Evolutionary conservation across 208 protist species (phyloP).

Genomic region (Acanthamoeba sp.): DNA sequence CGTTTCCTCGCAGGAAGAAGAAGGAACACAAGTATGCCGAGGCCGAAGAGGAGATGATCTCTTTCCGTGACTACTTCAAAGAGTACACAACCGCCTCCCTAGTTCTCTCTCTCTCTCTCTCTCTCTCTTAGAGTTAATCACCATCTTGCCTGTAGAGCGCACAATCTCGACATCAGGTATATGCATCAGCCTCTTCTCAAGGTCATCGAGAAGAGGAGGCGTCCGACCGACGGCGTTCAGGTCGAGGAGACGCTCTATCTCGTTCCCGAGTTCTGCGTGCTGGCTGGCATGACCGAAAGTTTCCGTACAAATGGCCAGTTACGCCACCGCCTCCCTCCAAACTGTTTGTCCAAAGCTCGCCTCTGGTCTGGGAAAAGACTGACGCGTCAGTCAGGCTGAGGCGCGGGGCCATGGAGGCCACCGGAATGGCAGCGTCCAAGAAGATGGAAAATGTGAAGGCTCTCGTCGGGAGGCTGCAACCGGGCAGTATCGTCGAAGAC

Average conservation of each 20-base stretch:
- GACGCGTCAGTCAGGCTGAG: not conserved
- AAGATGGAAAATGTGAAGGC: not conserved
- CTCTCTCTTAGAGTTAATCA: not conserved
- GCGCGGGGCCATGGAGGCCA: not conserved
- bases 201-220: not conserved
- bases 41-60: not conserved
- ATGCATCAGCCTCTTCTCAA: not conserved
- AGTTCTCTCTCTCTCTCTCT: not conserved
- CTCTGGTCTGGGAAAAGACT: not conserved
- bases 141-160: not conserved
- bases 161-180: not conserved
- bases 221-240: not conserved
- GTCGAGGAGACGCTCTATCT: not conserved
- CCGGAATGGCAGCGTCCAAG: not conserved
- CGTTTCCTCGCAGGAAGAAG: not conserved
- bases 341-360: not conserved
- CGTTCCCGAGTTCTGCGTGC: constrained; percentile 26
- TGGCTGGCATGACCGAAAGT: not conserved
- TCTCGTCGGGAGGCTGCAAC: not conserved
- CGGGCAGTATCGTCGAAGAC: not conserved
- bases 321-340: not conserved
- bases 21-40: not conserved
- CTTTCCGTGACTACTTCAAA: not conserved
- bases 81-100: not conserved
- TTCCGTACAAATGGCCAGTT: constrained; percentile 4